Evolutionary conservation across 352 stramenopile genomes (phyloP), one percentile per base, ranked within the genome.

Genomic region (Pythium utonaiense): DNA sequence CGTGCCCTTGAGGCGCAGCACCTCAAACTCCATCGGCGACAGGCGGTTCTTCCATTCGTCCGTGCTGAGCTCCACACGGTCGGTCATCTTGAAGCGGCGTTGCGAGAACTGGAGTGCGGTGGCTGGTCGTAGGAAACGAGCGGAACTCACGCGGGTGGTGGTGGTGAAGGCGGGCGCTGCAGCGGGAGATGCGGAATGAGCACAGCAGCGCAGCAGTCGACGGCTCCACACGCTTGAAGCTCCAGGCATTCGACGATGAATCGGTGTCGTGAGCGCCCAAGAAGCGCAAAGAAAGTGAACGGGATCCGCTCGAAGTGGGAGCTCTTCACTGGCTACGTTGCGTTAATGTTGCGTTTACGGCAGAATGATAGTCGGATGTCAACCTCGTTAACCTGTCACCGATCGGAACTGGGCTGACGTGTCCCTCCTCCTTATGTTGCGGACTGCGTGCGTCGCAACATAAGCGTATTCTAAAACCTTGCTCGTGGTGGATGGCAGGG

Each of bases 1-100:
- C 42, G 89, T 97, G 51, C 88, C 88, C 64, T 97, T 97, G 51
- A 94, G 78, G 19, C 90, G 86, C 70, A 97, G 78, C 41, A 97
- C 82, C 55, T 93, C 65, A 66, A 77, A 97, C 73, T 97, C 81
- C 57, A 82, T 76, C 1, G 80, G 78, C 62, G 75, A 80, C 48
- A 97, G 81, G 22, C 68, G 71, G 52, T 83, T 54, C 69, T 95
- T 87, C 88, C 89, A 97, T 60, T 97, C 88, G 17, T 68, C 69
- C 34, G 95, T 75, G 53, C 73, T 83, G 57, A 89, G 71, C 6
- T 83, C 67, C 28, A 74, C 62, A 27, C 48, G 40, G 34, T 82
- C 77, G 12, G 78, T 77, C 78, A 87, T 90, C 12, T 76, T 87
- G 53, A 49, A 65, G 61, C 47, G 62, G 53, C 31, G 63, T 25